phyloP scores from a whole-genome alignment of 2,329 filamentous ascomycete species.

The Celoporthe dispersa region DNA sequence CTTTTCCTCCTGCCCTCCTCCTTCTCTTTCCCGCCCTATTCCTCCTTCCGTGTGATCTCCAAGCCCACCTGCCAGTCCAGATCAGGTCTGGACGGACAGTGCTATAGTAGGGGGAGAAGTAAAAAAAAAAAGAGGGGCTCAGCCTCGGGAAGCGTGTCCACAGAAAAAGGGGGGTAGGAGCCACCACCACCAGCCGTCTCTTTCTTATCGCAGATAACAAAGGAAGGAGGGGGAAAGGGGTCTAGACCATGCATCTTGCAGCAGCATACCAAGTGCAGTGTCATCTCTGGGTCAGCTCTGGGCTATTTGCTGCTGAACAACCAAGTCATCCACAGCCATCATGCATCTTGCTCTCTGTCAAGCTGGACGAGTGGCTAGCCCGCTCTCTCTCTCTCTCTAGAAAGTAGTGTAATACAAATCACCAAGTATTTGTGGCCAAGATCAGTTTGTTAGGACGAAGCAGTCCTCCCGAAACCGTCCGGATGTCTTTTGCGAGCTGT shows the following conservation, averaged over 20 bases:
- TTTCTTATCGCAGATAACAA: slow-evolving; percentile 1
- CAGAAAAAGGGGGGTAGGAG: neutral
- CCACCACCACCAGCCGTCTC: neutral
- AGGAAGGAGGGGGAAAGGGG: neutral
- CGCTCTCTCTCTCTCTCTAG: too few relatives aligned
- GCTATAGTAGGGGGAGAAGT: neutral
- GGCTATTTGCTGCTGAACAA: neutral
- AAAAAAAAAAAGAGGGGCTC: neutral
- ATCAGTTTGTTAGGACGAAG: too few relatives aligned
- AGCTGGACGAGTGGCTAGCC: too few relatives aligned
- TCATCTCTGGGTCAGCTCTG: neutral
- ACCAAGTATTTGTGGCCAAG: too few relatives aligned
- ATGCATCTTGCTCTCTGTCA: too few relatives aligned
- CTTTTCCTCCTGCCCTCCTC: neutral
- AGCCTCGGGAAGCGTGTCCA: neutral
- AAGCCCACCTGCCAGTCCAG: neutral
- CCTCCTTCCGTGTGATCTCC: neutral
- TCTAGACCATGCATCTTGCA: neutral
- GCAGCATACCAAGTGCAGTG: neutral
- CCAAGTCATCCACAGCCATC: neutral
- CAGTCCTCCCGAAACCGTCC: too few relatives aligned
- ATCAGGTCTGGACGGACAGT: neutral
- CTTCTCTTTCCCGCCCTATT: neutral
- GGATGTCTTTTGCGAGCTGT: neutral
- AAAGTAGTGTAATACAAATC: too few relatives aligned